phyloP scores from a whole-genome alignment of 2,329 filamentous ascomycete genomes.

The Diaporthe sp. region DNA sequence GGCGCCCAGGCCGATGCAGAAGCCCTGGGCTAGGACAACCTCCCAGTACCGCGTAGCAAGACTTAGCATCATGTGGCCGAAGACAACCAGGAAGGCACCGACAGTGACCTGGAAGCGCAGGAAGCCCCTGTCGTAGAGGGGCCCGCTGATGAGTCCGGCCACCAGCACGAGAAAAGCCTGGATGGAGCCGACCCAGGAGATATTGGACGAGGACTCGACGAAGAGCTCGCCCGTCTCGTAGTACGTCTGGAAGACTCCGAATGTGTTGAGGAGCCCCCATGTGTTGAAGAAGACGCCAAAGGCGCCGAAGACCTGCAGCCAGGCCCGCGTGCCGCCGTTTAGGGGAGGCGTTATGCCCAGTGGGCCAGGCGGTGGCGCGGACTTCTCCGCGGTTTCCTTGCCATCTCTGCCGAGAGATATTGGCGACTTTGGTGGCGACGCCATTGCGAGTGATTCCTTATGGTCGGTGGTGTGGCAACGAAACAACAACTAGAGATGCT shows the following conservation, averaged over 20 bases:
- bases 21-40: constrained; percentile 59
- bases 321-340: constrained; percentile 60
- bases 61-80: constrained; percentile 61
- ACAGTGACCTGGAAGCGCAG: constrained; percentile 55
- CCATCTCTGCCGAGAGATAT: neutral
- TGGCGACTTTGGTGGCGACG: neutral
- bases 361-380: too few relatives aligned
- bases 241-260: constrained; percentile 69
- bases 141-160: constrained; percentile 59
- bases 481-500: neutral
- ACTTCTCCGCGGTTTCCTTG: neutral
- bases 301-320: constrained; percentile 65
- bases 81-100: constrained; percentile 58
- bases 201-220: constrained; percentile 49
- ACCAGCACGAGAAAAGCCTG: constrained; percentile 62
- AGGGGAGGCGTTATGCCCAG: constrained; percentile 41
- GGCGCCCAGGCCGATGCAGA: constrained; percentile 60
- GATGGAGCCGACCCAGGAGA: constrained; percentile 62
- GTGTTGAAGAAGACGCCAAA: constrained; percentile 70
- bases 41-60: constrained; percentile 59
- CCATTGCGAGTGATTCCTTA: neutral
- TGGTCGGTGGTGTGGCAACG: neutral
- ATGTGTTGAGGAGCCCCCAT: constrained; percentile 62
- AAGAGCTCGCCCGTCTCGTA: constrained; percentile 59
- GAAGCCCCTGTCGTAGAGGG: constrained; percentile 63